Base-by-base conservation (phyloP, 2,329 filamentous ascomycete species). In the Chaetoscypha palmicola region DNA sequence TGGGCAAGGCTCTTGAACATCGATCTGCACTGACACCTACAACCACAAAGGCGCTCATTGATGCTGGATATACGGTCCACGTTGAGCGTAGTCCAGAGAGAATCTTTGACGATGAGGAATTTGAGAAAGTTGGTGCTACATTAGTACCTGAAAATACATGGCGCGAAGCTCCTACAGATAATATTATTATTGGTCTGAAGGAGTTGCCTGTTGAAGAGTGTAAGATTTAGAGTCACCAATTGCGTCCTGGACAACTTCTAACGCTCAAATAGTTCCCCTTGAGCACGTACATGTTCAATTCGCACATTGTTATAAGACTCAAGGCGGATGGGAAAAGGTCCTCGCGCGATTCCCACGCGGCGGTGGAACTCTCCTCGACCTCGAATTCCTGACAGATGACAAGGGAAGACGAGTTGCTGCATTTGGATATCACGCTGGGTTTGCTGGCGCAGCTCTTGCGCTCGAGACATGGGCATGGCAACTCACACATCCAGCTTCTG, bases 381-480 rank as follows among this genome's bases (percentile, higher is more conserved):
- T 96, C 28, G 90, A 95, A 63, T 96, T 95, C 63, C 72, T 96
- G 28, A 76, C 78, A 30, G 83, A 94, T 54, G 76, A 81, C 51
- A 73, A 69, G 22, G 85, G 85, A 28, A 72, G 84, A 36, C 70
- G 86, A 49, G 81, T 90, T 1, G 81, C 82, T 57, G 69, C 69
- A 5, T 68, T 70, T 46, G 68, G 71, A 48, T 86, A 81, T 64
- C 77, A 82, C 49, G 87, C 86, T 22, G 87, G 86, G 16, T 92
- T 86, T 61, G 80, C 83, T 41, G 70, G 73, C 24, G 76, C 83
- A 31, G 85, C 85, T 7, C 70, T 90, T 40, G 86, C 83, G 20
- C 66, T 94, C 30, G 76, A 89, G 74, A 79, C 81, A 34, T 95
- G 90, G 86, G 79, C 86, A 9, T 85, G 81, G 76, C 88, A 95